phyloP scores from a whole-genome alignment of 208 protist species.

The Crithidia brevicula region DNA sequence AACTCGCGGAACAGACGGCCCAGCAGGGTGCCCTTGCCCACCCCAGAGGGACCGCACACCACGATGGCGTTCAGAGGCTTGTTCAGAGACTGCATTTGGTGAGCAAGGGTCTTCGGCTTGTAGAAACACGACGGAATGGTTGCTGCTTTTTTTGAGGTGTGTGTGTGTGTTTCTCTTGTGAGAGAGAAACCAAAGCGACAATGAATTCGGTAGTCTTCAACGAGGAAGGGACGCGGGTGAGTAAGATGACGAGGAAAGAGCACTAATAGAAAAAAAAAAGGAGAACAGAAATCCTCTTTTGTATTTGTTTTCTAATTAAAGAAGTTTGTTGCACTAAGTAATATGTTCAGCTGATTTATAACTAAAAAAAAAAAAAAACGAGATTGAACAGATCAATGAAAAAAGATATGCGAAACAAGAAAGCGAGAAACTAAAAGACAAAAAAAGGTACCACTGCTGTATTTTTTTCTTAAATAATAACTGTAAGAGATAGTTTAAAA shows the following conservation, averaged over 20 bases:
- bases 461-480: too few relatives aligned
- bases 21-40: constrained; percentile 94
- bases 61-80: constrained; percentile 80
- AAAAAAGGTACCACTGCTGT: neutral
- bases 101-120: constrained; percentile 17
- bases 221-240: neutral
- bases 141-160: neutral
- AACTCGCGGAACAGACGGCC: constrained; percentile 76
- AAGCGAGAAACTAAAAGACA: neutral
- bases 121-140: neutral
- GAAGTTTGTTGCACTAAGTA: constrained; percentile 5
- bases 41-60: constrained; percentile 91
- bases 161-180: neutral
- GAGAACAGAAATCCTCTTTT: neutral
- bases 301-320: neutral
- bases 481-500: neutral
- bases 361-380: constrained; percentile 9
- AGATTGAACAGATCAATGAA: neutral
- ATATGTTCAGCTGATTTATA: constrained; percentile 16
- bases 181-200: too few relatives aligned
- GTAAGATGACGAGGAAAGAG: neutral
- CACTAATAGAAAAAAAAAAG: neutral
- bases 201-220: too few relatives aligned
- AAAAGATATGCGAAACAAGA: constrained; percentile 5
- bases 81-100: constrained; percentile 16